Base-by-base conservation (phyloP, 305 asterid species). In the Solanum hybrid region DNA sequence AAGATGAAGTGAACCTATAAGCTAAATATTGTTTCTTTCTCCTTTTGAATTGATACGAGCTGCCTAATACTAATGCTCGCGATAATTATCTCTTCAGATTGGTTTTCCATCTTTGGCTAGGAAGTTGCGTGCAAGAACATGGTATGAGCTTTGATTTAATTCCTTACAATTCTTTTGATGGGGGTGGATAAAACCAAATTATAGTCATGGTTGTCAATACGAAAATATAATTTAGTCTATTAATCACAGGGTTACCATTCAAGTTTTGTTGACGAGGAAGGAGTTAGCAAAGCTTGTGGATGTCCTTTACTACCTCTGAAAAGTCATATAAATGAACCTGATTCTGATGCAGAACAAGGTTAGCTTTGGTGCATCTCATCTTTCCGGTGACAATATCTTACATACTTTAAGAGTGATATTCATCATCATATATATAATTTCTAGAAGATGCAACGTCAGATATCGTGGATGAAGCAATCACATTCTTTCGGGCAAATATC, bases 271-370 rank as follows among this genome's bases (percentile, higher is more conserved):
- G 94, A 94, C 26, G 93, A 93, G 81, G 96, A 95, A 89, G 98
- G 93, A 90, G 93, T 94, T 92, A 85, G 90, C 86, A 96, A 94
- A 93, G 97, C 98, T 85, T 96, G 98, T 78, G 99, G 98, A 66
- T 96, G 98, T 92, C 99, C 98, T 85, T 92, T 96, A 90, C 98
- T 96, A 90, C 96, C 98, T 90, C 94, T 96, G 66, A 96, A 95
- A 93, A 96, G 95, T 93, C 99, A 95, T 92, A 94, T 94, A 85
- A 95, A 93, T 91, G 98, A 98, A 89, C 98, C 97, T 73, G 99
- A 97, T 85, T 98, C 97, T 60, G 95, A 92, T 89, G 94, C 98
- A 88, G 97, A 93, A 89, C 98, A 94, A 93, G 98, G 99, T 96
- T 86, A 90, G 87, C 35, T 13, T 91, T 88, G 71, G 26, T 35